A percentile compares a stretch with the other conserved stretches of the same genome.
Conservation (phyloP, 179 eudicot species). For the Beta lomatogona region DNA sequence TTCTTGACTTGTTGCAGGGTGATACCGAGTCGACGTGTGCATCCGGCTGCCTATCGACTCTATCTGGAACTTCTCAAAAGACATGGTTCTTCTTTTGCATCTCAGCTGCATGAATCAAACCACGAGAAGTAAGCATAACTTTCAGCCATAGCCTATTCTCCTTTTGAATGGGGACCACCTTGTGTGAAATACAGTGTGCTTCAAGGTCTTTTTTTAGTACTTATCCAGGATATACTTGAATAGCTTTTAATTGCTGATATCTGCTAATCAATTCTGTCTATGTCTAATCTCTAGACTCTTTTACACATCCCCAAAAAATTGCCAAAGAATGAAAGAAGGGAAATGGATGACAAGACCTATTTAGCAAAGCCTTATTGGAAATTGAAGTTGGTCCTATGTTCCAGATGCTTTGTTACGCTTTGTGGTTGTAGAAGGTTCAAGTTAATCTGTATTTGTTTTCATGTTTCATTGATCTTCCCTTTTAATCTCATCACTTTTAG, state of each 20-base stretch:
- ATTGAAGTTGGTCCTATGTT: no score
- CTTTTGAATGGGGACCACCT: neutral
- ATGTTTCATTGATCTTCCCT: no score
- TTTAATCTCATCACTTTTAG: no score
- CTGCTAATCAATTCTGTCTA: neutral
- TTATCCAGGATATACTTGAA: neutral
- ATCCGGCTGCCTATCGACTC: slow-evolving; percentile 48
- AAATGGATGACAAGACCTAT: no score
- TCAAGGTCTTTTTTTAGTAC: neutral
- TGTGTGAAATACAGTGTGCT: neutral
- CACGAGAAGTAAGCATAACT: slow-evolving; percentile 37
- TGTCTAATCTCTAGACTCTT: neutral
- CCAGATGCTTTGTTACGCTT: no score
- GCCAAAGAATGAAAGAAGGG: no score
- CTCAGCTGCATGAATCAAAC: slow-evolving; percentile 33
- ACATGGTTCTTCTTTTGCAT: slow-evolving; percentile 34
- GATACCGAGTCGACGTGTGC: slow-evolving; percentile 37
- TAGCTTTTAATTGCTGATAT: neutral
- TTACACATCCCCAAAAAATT: neutral
- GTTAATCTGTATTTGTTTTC: no score
- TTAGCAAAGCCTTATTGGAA: no score
- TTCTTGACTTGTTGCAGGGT: slow-evolving; percentile 34
- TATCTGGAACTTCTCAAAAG: slow-evolving; percentile 49
- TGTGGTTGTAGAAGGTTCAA: no score
- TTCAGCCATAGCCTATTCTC: neutral